Evolutionary conservation across 1,139 yeast genomes (phyloP).

Genomic region (Insectozyma bohioensis): DNA sequence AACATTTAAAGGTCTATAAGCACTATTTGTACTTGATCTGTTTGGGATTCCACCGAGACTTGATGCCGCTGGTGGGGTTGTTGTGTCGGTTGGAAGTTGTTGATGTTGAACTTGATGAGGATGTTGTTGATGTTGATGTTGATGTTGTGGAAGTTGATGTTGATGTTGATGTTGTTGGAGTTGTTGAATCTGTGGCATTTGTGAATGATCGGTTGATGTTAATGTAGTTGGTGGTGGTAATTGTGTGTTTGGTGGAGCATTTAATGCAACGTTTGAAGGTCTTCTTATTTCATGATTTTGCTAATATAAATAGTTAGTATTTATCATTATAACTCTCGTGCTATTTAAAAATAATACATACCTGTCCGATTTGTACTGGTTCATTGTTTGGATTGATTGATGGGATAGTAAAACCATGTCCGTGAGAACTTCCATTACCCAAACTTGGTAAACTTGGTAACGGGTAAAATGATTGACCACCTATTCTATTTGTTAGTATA

Average conservation of each 20-base stretch:
- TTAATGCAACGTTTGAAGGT: conserved; percentile 23
- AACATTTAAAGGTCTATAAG: conserved; percentile 87
- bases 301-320: conserved; percentile 16
- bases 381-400: conserved; percentile 40
- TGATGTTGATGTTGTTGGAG: conserved; percentile 12
- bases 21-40: conserved; percentile 45
- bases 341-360: conserved; percentile 24
- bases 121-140: conserved; percentile 11
- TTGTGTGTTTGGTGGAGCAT: conserved; percentile 19
- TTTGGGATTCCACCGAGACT: conserved; percentile 38
- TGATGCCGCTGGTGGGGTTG: conserved; percentile 11
- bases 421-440: conserved; percentile 42
- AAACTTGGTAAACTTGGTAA: conserved; percentile 53
- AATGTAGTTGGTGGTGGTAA: conserved; percentile 22
- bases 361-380: conserved; percentile 24
- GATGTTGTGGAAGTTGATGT: conserved; percentile 9
- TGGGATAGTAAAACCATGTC: conserved; percentile 47
- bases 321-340: background rate
- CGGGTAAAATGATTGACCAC: conserved; percentile 52
- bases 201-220: conserved; percentile 3
- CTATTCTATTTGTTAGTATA: conserved; percentile 23
- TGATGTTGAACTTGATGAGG: conserved; percentile 4
- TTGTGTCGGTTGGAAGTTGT: conserved; percentile 12
- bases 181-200: conserved; percentile 10
- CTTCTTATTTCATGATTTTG: conserved; percentile 27